A percentile compares a stretch with the other conserved stretches of the same genome.
Conservation (phyloP, 208 protist genomes). For the Acanthamoeba lenticulata region DNA sequence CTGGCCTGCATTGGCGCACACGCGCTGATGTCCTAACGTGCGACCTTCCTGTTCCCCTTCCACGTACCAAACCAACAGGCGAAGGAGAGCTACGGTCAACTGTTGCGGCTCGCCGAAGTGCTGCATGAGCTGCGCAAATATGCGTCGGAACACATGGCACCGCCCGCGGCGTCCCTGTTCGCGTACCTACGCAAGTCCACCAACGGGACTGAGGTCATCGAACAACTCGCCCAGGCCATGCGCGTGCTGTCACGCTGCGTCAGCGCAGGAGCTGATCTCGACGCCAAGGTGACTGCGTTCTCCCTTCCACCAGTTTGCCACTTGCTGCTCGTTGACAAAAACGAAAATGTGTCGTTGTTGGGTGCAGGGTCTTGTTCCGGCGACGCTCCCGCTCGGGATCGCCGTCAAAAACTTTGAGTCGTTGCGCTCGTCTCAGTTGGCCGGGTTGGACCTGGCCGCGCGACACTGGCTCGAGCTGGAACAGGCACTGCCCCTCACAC, state of each 20-base stretch:
- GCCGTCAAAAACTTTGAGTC: constrained; percentile 38
- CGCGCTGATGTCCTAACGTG: neutral
- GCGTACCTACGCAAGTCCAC: neutral
- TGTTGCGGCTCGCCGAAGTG: neutral
- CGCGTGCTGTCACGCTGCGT: neutral
- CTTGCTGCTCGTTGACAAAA: too few relatives aligned
- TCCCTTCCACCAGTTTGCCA: too few relatives aligned
- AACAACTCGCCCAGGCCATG: neutral
- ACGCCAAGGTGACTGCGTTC: neutral
- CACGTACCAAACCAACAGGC: neutral
- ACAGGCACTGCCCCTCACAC: neutral
- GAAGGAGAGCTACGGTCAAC: neutral
- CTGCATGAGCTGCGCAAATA: neutral
- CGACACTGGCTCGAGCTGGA: neutral
- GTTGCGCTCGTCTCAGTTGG: neutral
- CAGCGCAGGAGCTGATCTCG: neutral
- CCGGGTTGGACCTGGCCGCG: constrained; percentile 31
- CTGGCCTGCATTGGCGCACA: neutral
- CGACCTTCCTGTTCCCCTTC: neutral
- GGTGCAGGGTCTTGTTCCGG: neutral
- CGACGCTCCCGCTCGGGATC: neutral
- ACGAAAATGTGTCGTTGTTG: too few relatives aligned
- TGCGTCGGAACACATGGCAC: neutral
- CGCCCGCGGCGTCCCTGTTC: neutral
- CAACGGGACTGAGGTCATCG: neutral